Conservation (phyloP, 2,329 filamentous ascomycete species). For the Penicillium oxalicum region DNA sequence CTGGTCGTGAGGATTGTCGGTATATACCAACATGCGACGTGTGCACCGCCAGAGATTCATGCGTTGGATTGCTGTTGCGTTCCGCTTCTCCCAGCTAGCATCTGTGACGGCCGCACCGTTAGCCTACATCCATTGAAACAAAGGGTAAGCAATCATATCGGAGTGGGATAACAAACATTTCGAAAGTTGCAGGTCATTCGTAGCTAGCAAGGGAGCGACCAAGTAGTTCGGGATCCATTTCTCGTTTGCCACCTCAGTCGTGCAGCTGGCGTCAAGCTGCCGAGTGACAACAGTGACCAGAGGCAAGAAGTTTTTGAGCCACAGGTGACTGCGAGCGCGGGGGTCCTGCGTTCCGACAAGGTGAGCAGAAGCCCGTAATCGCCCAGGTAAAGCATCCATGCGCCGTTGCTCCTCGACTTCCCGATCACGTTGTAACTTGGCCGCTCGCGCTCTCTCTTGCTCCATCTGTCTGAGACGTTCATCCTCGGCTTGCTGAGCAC, state of each 20-base stretch:
- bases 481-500: slow-evolving; percentile 42
- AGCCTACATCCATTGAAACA: not conserved
- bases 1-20: slow-evolving; percentile 34
- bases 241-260: slow-evolving; percentile 35
- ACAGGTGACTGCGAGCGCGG: slow-evolving; percentile 37
- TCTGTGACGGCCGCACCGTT: slow-evolving; percentile 21
- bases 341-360: slow-evolving; percentile 41
- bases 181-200: slow-evolving; percentile 45
- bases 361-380: slow-evolving; percentile 41
- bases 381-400: slow-evolving; percentile 41
- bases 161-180: slow-evolving; percentile 31
- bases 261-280: slow-evolving; percentile 39
- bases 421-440: slow-evolving; percentile 40
- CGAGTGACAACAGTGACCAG: slow-evolving; percentile 40
- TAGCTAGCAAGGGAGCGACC: slow-evolving; percentile 44
- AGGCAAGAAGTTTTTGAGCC: slow-evolving; percentile 44
- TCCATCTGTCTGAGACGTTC: slow-evolving; percentile 41
- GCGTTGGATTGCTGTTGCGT: slow-evolving; percentile 39
- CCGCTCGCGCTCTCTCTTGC: slow-evolving; percentile 38
- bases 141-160: not conserved
- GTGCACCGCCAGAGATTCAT: slow-evolving; percentile 45
- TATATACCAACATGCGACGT: slow-evolving; percentile 41
- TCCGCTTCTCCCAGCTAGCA: slow-evolving; percentile 42
- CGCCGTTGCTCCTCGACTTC: slow-evolving; percentile 44
- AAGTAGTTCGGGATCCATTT: slow-evolving; percentile 47